Evolutionary conservation across 139 green algal species (phyloP).

Genomic region (Dunaliella primolecta): DNA sequence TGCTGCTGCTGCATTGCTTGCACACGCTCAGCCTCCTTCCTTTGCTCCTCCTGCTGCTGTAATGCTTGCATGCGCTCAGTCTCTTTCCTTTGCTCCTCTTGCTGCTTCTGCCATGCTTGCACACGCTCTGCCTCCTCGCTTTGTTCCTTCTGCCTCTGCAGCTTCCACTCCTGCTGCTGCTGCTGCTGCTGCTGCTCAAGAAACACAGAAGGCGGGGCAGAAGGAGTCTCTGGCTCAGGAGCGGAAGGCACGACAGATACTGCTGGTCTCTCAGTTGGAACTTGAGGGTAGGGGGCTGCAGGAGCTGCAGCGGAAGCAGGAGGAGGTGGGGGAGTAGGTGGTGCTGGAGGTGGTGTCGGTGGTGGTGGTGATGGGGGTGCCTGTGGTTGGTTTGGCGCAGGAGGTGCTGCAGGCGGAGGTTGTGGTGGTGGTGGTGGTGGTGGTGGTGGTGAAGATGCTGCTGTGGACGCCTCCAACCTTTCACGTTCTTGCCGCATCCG

Average conservation of each 20-base stretch:
- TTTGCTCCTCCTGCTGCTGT: background rate
- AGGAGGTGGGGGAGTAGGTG: too few species aligned
- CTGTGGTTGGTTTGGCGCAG: too few species aligned
- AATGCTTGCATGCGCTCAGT: background rate
- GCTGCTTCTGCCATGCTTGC: background rate
- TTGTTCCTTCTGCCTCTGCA: background rate
- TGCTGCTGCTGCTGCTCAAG: slow-evolving; percentile 6
- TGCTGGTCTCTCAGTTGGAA: too few species aligned
- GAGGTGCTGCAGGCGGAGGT: background rate
- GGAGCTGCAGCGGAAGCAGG: too few species aligned
- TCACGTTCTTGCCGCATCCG: background rate
- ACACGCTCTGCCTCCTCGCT: background rate
- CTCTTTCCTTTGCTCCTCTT: background rate
- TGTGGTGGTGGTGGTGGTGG: background rate
- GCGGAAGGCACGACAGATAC: too few species aligned
- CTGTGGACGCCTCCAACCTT: background rate
- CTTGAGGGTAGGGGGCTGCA: too few species aligned
- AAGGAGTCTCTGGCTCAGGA: too few species aligned
- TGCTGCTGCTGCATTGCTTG: slow-evolving; percentile 16
- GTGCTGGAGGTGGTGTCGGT: too few species aligned
- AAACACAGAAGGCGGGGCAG: too few species aligned
- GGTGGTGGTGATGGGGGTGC: too few species aligned
- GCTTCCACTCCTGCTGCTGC: background rate
- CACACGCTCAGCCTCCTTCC: too few species aligned
- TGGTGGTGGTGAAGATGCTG: background rate